Base-by-base conservation (phyloP, 2,329 filamentous ascomycete species). In the Lachnellula willkommii region DNA sequence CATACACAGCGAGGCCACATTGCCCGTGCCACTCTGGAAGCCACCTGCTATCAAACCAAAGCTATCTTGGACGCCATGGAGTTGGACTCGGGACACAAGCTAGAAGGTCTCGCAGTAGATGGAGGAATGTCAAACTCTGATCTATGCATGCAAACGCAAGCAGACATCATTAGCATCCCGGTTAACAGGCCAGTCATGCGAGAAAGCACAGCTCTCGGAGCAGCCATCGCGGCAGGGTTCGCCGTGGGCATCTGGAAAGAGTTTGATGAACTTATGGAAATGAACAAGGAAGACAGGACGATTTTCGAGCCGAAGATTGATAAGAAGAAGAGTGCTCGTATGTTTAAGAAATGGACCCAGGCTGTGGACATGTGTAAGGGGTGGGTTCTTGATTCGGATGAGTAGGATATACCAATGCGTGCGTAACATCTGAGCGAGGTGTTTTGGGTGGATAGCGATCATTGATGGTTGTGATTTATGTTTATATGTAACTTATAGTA, bases 191-290 rank as follows among this genome's bases (percentile, higher is more conserved):
- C 89, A 4, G 79, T 81, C 53, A 93, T 94, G 89, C 83, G 88
- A 60, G 89, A 94, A 73, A 92, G 89, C 2, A 94, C 89, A 3
- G 87, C 89, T 1, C 78, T 93, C 3, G 89, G 89, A 35, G 88
- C 89, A 32, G 89, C 89, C 45, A 91, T 93, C 59, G 89, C 89
- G 6, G 89, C 89, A 22, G 89, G 87, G n/a, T 83, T 92, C 62
- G 89, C 88, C 3, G 81, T 87, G 5, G 84, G 79, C 48, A 78
- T 91, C 11, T 93, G 88, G 88, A 83, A 87, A 66, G 80, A 82
- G 60, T 87, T 90, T 60, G 80, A 84, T 48, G 87, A 91, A 65
- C 73, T 92, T 47, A 83, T 84, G 68, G 76, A 84, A 53, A 84
- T 90, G 70, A 91, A 91, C 69, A 81, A 77, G 36, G 80, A 85